Evolutionary conservation across 23 red algal genomes (phyloP).

Genomic region (Chondrus crispus): DNA sequence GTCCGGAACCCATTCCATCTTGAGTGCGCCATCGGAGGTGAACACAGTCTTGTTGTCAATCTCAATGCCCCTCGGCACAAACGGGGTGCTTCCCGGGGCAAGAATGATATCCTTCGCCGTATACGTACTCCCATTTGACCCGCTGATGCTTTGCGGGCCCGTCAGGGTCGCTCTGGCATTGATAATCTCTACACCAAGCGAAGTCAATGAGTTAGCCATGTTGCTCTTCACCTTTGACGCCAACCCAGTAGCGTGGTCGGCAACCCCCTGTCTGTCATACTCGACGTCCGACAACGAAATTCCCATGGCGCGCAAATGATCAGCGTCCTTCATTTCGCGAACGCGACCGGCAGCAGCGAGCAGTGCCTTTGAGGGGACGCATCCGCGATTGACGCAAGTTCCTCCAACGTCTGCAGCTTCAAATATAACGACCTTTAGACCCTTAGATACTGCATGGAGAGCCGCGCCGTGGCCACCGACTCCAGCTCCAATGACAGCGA

Average conservation of each 20-base stretch:
- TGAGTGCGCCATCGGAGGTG: constrained; percentile 93
- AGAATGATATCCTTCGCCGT: constrained; percentile 86
- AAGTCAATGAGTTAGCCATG: constrained; percentile 81
- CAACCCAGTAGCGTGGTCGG: constrained; percentile 91
- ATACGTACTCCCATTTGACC: constrained; percentile 54
- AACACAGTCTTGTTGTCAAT: constrained; percentile 95
- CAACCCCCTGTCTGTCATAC: constrained; percentile 89
- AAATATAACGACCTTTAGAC: constrained; percentile 83
- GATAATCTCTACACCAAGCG: constrained; percentile 79
- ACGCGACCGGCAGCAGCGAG: constrained; percentile 90
- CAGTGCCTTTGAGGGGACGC: constrained; percentile 99
- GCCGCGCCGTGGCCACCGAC: constrained; percentile 98
- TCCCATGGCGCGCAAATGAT: constrained; percentile 80
- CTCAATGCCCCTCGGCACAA: constrained; percentile 88
- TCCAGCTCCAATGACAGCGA: constrained; percentile 90
- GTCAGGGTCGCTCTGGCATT: constrained; percentile 57
- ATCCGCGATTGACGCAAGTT: constrained; percentile 98
- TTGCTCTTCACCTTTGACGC: constrained; percentile 84
- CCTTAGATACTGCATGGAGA: constrained; percentile 85
- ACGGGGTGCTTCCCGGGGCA: constrained; percentile 88
- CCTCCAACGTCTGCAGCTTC: constrained; percentile 87
- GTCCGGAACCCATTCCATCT: constrained; percentile 95
- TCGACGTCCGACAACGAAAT: constrained; percentile 71
- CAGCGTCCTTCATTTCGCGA: constrained; percentile 80
- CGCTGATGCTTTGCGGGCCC: constrained; percentile 34